A percentile compares a stretch with the other conserved stretches of the same genome.
These are phyloP conservation scores for Agaricales sp. DNA, from an alignment of 1,284 basidiomycete species.

Conservation along the genomic window DNA sequence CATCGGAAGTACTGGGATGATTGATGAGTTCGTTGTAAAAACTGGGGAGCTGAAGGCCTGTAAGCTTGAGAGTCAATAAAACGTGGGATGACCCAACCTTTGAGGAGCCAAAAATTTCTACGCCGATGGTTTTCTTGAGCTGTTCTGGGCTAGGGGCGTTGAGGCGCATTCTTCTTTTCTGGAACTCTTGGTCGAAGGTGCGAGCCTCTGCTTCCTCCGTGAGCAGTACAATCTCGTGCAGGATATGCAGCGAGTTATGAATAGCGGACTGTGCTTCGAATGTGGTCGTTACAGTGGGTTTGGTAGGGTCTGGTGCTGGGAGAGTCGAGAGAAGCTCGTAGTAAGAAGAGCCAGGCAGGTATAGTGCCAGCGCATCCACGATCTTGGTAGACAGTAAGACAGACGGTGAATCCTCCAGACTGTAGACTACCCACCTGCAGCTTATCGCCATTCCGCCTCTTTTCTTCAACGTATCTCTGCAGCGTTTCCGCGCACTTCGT, in stretches of 20 bases:
- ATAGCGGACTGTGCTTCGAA: slow-evolving; percentile 52
- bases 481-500: slow-evolving; percentile 72
- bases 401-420: slow-evolving; percentile 6
- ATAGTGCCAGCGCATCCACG: slow-evolving; percentile 51
- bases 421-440: too few species aligned
- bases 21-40: slow-evolving; percentile 69
- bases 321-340: slow-evolving; percentile 57
- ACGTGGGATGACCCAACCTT: slow-evolving; percentile 27
- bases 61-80: slow-evolving; percentile 8
- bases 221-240: slow-evolving; percentile 60
- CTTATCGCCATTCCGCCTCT: too few species aligned
- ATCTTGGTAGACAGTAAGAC: slow-evolving; percentile 34
- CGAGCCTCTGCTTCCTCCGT: slow-evolving; percentile 51
- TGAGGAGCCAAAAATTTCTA: slow-evolving; percentile 52
- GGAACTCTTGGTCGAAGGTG: slow-evolving; percentile 52
- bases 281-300: slow-evolving; percentile 53
- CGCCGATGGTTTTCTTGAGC: slow-evolving; percentile 54
- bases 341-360: slow-evolving; percentile 70
- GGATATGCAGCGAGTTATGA: slow-evolving; percentile 52
- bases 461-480: slow-evolving; percentile 66
- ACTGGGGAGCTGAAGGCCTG: slow-evolving; percentile 40
- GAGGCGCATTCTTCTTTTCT: slow-evolving; percentile 67
- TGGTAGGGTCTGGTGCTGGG: slow-evolving; percentile 68
- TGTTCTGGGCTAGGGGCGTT: slow-evolving; percentile 59
- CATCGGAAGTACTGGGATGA: slow-evolving; percentile 68